Conservation (phyloP, 768 basidiomycete genomes). For the Russula brevipes region DNA sequence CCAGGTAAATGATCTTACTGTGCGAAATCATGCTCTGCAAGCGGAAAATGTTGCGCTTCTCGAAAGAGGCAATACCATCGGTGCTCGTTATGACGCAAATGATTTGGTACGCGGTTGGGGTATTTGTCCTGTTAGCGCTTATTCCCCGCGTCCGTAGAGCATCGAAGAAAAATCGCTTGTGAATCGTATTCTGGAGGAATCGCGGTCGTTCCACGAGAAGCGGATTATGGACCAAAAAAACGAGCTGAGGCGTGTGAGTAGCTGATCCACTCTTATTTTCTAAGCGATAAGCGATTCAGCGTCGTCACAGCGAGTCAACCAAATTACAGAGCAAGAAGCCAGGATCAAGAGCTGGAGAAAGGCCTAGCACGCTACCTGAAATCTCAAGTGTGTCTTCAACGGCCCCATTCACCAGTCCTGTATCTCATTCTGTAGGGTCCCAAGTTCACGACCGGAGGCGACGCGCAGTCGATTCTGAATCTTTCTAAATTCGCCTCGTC, state of each 20-base stretch:
- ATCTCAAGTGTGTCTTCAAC: conserved; percentile 23
- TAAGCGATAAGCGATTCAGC: neutral
- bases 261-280: too few relatives aligned
- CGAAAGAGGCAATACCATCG: conserved; percentile 29
- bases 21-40: conserved; percentile 26
- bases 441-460: conserved; percentile 16
- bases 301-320: conserved; percentile 31
- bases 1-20: conserved; percentile 27
- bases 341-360: conserved; percentile 31
- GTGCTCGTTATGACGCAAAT: conserved; percentile 30
- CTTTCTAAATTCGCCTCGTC: conserved; percentile 30
- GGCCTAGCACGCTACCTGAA: conserved; percentile 32
- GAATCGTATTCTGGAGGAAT: conserved; percentile 30
- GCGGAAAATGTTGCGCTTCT: conserved; percentile 25
- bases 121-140: neutral
- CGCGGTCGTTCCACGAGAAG: conserved; percentile 33
- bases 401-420: neutral
- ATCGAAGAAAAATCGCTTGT: conserved; percentile 34
- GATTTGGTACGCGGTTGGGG: conserved; percentile 28
- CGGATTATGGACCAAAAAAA: conserved; percentile 34
- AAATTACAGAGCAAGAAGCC: conserved; percentile 30
- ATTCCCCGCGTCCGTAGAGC: conserved; percentile 23
- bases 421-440: conserved; percentile 18
- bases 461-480: conserved; percentile 32
- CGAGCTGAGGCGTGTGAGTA: conserved; percentile 33